Conservation (phyloP, 2,329 filamentous ascomycete genomes). For the Gyromitra esculenta region DNA sequence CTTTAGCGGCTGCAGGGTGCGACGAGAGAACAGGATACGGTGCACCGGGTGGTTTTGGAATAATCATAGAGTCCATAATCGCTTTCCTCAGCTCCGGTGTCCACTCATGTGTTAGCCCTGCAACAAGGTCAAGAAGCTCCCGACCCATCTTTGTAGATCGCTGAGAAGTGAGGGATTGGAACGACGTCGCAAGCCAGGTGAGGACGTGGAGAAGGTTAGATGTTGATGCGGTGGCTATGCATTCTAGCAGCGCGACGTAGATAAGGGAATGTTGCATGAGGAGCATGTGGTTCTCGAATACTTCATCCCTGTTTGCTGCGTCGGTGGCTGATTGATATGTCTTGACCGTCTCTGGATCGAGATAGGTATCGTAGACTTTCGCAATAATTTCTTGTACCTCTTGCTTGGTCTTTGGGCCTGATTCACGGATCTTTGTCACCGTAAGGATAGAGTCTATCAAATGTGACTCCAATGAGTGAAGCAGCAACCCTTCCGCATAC, state of each 20-base stretch:
- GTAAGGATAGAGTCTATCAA: conserved; percentile 47
- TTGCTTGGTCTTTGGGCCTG: conserved; percentile 47
- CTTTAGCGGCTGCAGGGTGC: conserved; percentile 48
- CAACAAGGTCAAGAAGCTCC: conserved; percentile 47
- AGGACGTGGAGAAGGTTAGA: conserved; percentile 41
- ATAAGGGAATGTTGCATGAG: conserved; percentile 49
- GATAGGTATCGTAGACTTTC: conserved; percentile 51
- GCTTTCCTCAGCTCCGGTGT: conserved; percentile 34
- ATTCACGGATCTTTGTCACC: conserved; percentile 47
- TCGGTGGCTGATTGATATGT: conserved; percentile 38
- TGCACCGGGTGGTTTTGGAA: conserved; percentile 44
- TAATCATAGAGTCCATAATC: conserved; percentile 49
- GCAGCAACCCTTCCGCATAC: conserved; percentile 48
- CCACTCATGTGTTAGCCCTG: conserved; percentile 45
- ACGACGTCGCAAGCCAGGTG: conserved; percentile 46
- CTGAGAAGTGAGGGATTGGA: conserved; percentile 42
- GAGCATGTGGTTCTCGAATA: conserved; percentile 52
- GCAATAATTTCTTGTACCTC: conserved; percentile 47
- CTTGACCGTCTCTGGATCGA: conserved; percentile 41
- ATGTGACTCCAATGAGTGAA: conserved; percentile 50
- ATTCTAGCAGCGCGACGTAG: conserved; percentile 43
- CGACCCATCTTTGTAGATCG: conserved; percentile 38
- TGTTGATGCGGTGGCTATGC: conserved; percentile 45
- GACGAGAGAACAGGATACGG: conserved; percentile 42
- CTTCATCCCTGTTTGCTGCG: conserved; percentile 33